Percentiles rank a stretch among this genome's conserved stretches.
Evolutionary conservation across 225 moss, liverwort and hornwort genomes (phyloP).

Genomic region (Lunularia cruciata): DNA sequence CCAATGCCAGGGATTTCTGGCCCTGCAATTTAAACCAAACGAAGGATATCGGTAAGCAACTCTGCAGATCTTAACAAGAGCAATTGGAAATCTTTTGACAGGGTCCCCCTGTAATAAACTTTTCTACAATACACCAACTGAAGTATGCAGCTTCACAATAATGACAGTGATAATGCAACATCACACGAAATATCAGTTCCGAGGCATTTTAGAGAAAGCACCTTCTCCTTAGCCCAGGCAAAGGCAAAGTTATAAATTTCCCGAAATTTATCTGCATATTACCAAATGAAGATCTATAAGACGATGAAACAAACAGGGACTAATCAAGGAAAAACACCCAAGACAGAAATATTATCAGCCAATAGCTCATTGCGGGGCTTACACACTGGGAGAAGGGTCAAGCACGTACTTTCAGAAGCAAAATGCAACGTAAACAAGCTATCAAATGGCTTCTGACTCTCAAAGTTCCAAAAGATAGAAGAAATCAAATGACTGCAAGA

Average conservation of each 20-base stretch:
- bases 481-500: slow-evolving; percentile 6
- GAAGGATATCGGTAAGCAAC: no score
- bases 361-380: no score
- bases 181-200: neutral
- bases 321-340: no score
- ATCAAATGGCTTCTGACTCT: neutral
- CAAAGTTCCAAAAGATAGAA: neutral
- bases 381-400: no score
- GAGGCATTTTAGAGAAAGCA: no score
- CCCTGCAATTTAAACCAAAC: slow-evolving; percentile 46
- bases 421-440: neutral
- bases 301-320: no score
- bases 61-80: neutral
- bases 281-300: neutral
- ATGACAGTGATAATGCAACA: no score
- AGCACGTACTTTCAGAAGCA: neutral
- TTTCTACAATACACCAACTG: neutral
- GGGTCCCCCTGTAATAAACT: neutral
- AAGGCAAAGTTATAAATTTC: slow-evolving; percentile 92
- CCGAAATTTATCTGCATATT: slow-evolving; percentile 81
- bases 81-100: neutral
- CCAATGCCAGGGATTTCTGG: slow-evolving; percentile 89
- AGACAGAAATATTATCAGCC: no score
- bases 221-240: slow-evolving; percentile 94
- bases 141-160: neutral